Conservation (phyloP, 2,329 filamentous ascomycete genomes). For the Botrytis medusae region DNA sequence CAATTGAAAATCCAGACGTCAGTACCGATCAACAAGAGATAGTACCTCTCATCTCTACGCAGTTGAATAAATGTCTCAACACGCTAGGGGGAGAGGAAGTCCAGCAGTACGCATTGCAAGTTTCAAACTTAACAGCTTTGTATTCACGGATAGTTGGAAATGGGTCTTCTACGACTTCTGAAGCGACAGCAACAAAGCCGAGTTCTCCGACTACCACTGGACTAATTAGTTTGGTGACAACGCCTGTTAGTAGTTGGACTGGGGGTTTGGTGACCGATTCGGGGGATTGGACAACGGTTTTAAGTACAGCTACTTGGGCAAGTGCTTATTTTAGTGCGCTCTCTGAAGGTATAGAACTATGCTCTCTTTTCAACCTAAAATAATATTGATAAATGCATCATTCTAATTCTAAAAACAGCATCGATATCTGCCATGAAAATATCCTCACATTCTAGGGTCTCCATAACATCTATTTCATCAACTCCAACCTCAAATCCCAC, state of each 20-base stretch:
- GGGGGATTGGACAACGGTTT: conserved; percentile 17
- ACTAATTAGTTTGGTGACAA: neutral
- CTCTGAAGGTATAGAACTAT: conserved; percentile 14
- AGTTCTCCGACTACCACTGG: neutral
- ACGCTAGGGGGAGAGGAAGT: conserved; percentile 25
- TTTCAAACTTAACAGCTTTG: conserved; percentile 27
- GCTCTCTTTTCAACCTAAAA: neutral
- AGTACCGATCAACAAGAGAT: conserved; percentile 13
- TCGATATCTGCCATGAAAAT: conserved; percentile 4
- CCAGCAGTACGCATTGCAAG: conserved; percentile 28
- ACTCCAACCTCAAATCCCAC: neutral
- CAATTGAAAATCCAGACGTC: conserved; percentile 26
- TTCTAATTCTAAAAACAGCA: neutral
- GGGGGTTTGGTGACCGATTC: neutral
- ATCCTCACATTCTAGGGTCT: neutral
- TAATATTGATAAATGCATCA: neutral
- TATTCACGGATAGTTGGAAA: conserved; percentile 6
- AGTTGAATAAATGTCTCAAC: conserved; percentile 30
- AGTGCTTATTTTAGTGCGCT: conserved; percentile 21
- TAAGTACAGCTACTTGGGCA: conserved; percentile 23
- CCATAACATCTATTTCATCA: neutral
- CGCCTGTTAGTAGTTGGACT: conserved; percentile 7
- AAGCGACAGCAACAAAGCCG: neutral
- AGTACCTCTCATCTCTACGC: conserved; percentile 9
- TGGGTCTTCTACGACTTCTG: neutral